phyloP scores from a whole-genome alignment of 768 basidiomycete genomes.

The Suillus decipiens region DNA sequence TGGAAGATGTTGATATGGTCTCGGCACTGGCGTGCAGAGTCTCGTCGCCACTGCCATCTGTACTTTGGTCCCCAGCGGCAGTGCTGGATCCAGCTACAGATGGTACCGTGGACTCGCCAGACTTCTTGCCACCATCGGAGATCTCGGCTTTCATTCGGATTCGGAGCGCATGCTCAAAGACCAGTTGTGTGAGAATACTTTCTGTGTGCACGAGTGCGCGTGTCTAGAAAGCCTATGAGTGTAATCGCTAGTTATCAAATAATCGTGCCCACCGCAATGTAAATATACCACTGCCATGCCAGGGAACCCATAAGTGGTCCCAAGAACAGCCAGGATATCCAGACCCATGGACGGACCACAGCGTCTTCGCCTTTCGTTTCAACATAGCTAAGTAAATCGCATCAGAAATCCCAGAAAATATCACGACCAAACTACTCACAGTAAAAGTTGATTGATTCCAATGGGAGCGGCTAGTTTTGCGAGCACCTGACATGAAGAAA shows the following conservation, averaged over 20 bases:
- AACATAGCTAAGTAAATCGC: constrained; percentile 48
- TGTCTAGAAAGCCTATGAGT: constrained; percentile 28
- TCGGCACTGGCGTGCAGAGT: constrained; percentile 2
- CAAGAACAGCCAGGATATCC: constrained; percentile 55
- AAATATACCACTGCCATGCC: constrained; percentile 56
- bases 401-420: background rate
- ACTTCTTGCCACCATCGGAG: constrained; percentile 14
- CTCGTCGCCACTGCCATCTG: constrained; percentile 11
- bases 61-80: constrained; percentile 13
- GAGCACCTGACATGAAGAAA: constrained; percentile 14
- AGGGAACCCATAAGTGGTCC: constrained; percentile 48
- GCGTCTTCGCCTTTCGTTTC: constrained; percentile 53
- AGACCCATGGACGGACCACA: constrained; percentile 64
- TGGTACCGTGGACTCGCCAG: constrained; percentile 2
- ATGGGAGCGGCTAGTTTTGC: constrained; percentile 30
- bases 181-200: constrained; percentile 51
- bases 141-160: constrained; percentile 42
- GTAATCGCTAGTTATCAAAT: constrained; percentile 10
- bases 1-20: constrained; percentile 2
- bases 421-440: constrained; percentile 18
- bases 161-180: constrained; percentile 60
- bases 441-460: constrained; percentile 33
- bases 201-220: constrained; percentile 51
- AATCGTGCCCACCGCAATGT: constrained; percentile 25
- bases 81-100: constrained; percentile 17